These are phyloP conservation scores for Fraxinus greggii DNA, from an alignment of 305 asterid species.

Conservation along the genomic window DNA sequence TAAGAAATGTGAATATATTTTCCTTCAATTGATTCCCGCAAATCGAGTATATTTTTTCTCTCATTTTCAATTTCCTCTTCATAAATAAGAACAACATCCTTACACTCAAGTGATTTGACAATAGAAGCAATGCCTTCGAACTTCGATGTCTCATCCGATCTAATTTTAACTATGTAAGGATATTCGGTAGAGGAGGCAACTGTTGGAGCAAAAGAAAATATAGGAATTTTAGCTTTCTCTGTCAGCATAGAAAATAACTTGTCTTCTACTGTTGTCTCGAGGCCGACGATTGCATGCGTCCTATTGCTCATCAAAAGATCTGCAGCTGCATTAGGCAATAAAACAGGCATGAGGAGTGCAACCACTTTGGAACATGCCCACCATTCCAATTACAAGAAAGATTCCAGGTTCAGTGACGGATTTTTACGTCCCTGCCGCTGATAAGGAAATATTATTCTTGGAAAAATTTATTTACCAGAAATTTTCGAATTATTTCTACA, in stretches of 20 bases:
- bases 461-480: too few relatives aligned
- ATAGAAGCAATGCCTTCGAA: slow-evolving; percentile 22
- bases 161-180: slow-evolving; percentile 18
- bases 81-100: slow-evolving; percentile 11
- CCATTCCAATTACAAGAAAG: too few relatives aligned
- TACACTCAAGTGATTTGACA: slow-evolving; percentile 10
- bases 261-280: slow-evolving; percentile 2
- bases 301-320: slow-evolving; percentile 24
- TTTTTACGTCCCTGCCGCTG: too few relatives aligned
- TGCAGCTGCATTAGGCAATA: slow-evolving; percentile 8
- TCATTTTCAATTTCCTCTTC: slow-evolving; percentile 19
- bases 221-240: slow-evolving; percentile 18
- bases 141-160: slow-evolving; percentile 16
- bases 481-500: too few relatives aligned
- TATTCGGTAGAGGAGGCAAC: neutral
- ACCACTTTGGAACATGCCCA: too few relatives aligned
- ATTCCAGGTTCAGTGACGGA: too few relatives aligned
- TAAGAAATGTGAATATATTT: slow-evolving; percentile 3
- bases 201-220: slow-evolving; percentile 17
- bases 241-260: slow-evolving; percentile 17
- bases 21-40: too few relatives aligned
- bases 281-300: slow-evolving; percentile 24
- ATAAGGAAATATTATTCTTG: too few relatives aligned
- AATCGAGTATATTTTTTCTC: neutral
- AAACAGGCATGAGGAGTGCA: neutral